Evolutionary conservation across 2,329 filamentous ascomycete species (phyloP).

Genomic region (Teratosphaeria nubilosa): DNA sequence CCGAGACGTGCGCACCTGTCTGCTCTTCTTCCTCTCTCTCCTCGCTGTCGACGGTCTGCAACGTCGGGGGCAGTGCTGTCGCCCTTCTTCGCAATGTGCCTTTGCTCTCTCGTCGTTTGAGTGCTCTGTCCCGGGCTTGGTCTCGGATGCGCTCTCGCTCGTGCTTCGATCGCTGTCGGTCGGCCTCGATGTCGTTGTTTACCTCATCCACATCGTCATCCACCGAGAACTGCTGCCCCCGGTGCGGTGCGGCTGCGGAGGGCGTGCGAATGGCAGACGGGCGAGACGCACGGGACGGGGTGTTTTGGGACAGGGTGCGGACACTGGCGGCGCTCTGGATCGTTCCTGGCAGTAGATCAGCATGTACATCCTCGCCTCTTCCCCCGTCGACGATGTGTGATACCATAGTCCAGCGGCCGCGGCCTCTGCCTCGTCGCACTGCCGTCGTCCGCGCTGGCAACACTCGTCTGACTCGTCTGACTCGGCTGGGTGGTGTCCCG

Average conservation of each 20-base stretch:
- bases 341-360: neutral
- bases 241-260: conserved; percentile 63
- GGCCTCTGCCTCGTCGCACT: conserved; percentile 11
- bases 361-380: neutral
- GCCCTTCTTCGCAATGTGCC: conserved; percentile 43
- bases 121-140: conserved; percentile 15
- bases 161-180: conserved; percentile 17
- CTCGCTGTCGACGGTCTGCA: conserved; percentile 41
- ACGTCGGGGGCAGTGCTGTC: conserved; percentile 30
- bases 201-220: conserved; percentile 81
- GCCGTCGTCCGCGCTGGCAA: conserved; percentile 3
- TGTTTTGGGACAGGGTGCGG: neutral
- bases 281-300: neutral
- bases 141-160: conserved; percentile 15
- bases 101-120: conserved; percentile 36
- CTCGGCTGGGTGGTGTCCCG: conserved; percentile 17
- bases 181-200: conserved; percentile 52
- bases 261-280: conserved; percentile 64
- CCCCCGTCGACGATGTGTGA: neutral
- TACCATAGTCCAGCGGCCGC: conserved; percentile 21
- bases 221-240: conserved; percentile 79
- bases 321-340: neutral
- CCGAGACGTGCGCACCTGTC: conserved; percentile 16
- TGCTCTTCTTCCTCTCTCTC: conserved; percentile 31
- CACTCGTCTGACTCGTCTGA: conserved; percentile 15